A percentile compares a stretch with the other conserved stretches of the same genome.
These are phyloP conservation scores for Thinopyrum elongatum DNA, from an alignment of 176 grass and related monocot genomes.

Conservation along the genomic window DNA sequence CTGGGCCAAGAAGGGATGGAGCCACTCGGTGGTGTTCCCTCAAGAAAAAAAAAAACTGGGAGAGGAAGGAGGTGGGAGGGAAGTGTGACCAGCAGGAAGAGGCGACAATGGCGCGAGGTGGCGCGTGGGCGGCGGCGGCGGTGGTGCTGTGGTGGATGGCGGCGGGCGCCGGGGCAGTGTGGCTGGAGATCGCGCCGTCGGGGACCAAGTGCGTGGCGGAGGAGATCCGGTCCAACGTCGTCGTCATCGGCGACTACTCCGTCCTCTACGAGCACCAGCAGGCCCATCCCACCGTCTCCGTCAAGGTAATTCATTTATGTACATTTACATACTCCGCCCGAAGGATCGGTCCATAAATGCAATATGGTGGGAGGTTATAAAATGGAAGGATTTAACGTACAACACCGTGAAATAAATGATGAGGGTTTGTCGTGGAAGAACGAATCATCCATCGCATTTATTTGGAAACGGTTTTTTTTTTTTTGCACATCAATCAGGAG, in stretches of 20 bases:
- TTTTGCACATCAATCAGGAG: too few relatives aligned
- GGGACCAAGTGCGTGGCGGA: slow-evolving; percentile 69
- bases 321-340: neutral
- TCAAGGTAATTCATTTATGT: slow-evolving; percentile 42
- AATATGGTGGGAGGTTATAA: neutral
- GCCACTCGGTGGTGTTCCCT: neutral
- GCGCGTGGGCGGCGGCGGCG: slow-evolving; percentile 14
- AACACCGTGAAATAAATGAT: neutral
- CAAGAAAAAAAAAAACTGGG: too few relatives aligned
- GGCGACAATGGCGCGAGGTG: slow-evolving; percentile 30
- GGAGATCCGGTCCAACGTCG: slow-evolving; percentile 78
- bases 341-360: neutral
- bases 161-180: slow-evolving; percentile 48
- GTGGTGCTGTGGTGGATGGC: slow-evolving; percentile 23
- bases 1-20: neutral
- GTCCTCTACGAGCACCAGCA: slow-evolving; percentile 54
- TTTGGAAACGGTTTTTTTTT: neutral
- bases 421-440: neutral
- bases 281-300: slow-evolving; percentile 49
- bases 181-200: slow-evolving; percentile 61
- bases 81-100: neutral
- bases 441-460: neutral
- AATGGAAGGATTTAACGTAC: neutral
- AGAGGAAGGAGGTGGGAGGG: neutral
- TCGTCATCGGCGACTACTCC: slow-evolving; percentile 74